Evolutionary conservation across 2,329 filamentous ascomycete genomes (phyloP).

Genomic region (Coniochaeta sp.): DNA sequence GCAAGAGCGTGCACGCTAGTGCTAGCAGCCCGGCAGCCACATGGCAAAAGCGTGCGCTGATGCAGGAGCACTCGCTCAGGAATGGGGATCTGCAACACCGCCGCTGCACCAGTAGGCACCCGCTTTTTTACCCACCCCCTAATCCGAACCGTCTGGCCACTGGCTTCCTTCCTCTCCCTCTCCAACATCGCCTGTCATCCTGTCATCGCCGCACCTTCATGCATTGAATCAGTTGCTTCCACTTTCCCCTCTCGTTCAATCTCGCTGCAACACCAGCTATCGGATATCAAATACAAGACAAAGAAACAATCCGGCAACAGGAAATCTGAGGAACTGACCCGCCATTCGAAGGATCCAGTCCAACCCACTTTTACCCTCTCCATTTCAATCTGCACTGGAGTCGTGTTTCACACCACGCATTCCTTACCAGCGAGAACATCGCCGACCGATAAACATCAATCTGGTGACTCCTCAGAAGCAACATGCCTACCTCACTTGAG

Average conservation of each 20-base stretch:
- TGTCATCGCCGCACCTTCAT: background rate
- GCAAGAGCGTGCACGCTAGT: no score
- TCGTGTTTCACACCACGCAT: background rate
- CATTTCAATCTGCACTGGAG: background rate
- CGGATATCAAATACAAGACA: no score
- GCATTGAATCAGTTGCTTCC: background rate
- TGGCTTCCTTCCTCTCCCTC: background rate
- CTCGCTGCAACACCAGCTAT: background rate
- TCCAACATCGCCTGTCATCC: background rate
- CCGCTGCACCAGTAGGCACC: background rate
- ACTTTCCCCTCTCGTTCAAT: background rate
- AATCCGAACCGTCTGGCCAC: no score
- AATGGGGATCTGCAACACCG: background rate
- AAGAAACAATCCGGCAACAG: no score
- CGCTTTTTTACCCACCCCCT: constrained; percentile 1
- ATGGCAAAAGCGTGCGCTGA: background rate
- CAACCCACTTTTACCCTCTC: background rate
- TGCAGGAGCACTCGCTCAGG: background rate
- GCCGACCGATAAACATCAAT: background rate
- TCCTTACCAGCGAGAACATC: background rate
- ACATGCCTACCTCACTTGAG: constrained; percentile 53
- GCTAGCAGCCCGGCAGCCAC: background rate
- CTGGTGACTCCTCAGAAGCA: constrained; percentile 6
- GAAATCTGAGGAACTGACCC: no score
- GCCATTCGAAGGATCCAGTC: no score